These are phyloP conservation scores for Neocatenulostroma microsporum DNA, from an alignment of 2,329 filamentous ascomycete species.

Conservation along the genomic window DNA sequence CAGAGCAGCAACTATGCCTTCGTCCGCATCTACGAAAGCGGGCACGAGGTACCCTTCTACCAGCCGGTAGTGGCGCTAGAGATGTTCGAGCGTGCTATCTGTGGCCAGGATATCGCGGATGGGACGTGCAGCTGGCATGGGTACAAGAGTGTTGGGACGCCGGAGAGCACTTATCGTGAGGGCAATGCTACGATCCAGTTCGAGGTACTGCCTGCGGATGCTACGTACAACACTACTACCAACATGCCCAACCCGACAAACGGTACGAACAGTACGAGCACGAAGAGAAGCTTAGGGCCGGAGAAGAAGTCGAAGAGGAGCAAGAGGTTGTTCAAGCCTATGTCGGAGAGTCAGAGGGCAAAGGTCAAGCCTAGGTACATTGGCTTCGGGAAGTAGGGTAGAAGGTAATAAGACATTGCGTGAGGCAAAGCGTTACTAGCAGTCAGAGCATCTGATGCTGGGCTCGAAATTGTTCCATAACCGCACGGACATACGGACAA, in stretches of 20 bases:
- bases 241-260: conserved; percentile 16
- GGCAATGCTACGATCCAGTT: conserved; percentile 42
- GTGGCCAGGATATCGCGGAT: conserved; percentile 45
- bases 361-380: background rate
- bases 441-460: too few relatives aligned
- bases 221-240: conserved; percentile 37
- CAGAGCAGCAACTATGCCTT: conserved; percentile 47
- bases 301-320: background rate
- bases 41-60: conserved; percentile 49
- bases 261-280: conserved; percentile 4
- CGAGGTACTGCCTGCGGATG: conserved; percentile 31
- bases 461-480: too few relatives aligned
- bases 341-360: background rate
- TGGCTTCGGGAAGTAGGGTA: background rate
- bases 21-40: conserved; percentile 43
- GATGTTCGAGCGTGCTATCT: conserved; percentile 44
- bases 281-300: conserved; percentile 2
- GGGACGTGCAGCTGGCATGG: conserved; percentile 27
- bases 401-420: too few relatives aligned
- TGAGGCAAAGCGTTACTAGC: too few relatives aligned
- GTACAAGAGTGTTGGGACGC: conserved; percentile 20
- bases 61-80: conserved; percentile 41
- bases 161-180: conserved; percentile 29
- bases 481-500: too few relatives aligned
- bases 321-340: conserved; percentile 2